phyloP scores from a whole-genome alignment of 75 land plant genomes.

The Cupressus sempervirens region DNA sequence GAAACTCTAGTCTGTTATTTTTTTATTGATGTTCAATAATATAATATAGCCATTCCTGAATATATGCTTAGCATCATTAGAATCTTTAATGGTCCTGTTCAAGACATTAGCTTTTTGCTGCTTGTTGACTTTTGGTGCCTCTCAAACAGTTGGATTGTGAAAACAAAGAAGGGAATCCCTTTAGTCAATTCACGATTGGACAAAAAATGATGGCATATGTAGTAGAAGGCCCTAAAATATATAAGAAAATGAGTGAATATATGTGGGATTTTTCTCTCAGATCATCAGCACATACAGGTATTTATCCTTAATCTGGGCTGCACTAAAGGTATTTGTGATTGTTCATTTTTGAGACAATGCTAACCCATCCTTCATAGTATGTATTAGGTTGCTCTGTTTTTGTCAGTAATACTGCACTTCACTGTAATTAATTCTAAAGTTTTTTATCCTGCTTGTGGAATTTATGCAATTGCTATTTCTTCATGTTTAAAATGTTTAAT shows the following conservation, averaged over 20 bases:
- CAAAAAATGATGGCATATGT: conserved; percentile 61
- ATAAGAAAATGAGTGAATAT: conserved; percentile 13
- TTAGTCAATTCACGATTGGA: conserved; percentile 57
- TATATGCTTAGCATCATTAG: neutral
- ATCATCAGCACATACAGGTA: conserved; percentile 63
- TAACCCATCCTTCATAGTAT: neutral
- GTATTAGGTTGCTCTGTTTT: neutral
- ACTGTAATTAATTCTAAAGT: neutral
- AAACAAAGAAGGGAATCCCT: conserved; percentile 46
- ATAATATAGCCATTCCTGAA: neutral
- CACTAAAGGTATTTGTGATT: neutral
- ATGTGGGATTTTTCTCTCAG: conserved; percentile 67
- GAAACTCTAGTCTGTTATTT: neutral
- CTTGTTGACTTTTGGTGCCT: neutral
- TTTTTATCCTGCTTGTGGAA: neutral
- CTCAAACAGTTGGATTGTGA: neutral
- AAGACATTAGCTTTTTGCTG: neutral
- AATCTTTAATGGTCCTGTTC: neutral
- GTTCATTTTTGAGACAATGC: neutral
- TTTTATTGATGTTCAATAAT: neutral
- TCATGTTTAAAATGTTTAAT: neutral
- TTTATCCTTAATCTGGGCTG: neutral
- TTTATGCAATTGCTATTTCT: neutral
- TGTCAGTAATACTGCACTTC: neutral
- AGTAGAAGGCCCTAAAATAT: conserved; percentile 28